phyloP scores from a whole-genome alignment of 2,329 filamentous ascomycete genomes.

The Trichoderma simmonsii region DNA sequence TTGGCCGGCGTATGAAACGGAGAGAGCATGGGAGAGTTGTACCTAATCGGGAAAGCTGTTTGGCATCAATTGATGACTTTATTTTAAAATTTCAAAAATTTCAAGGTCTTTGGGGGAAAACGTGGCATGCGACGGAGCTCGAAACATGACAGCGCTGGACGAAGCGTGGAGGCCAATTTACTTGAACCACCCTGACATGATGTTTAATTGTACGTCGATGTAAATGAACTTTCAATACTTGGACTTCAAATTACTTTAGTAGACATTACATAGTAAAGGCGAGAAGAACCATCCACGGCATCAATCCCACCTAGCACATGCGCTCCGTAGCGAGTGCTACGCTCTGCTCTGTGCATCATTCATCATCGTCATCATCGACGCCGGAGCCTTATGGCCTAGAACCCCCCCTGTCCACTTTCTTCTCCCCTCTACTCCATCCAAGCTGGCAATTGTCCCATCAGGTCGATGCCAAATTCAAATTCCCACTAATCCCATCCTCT shows the following conservation, averaged over 20 bases:
- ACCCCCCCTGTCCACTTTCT: neutral
- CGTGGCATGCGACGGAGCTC: conserved; percentile 1
- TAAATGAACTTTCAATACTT: neutral
- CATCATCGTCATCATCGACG: neutral
- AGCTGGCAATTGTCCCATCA: conserved; percentile 1
- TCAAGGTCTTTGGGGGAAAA: neutral
- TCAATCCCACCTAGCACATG: neutral
- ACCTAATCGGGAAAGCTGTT: neutral
- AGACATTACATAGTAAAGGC: neutral
- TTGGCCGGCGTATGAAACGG: conserved; percentile 4
- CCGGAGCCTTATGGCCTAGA: neutral
- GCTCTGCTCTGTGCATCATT: neutral
- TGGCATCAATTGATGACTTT: neutral
- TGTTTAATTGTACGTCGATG: neutral
- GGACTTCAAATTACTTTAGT: neutral
- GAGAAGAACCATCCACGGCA: neutral
- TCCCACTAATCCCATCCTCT: neutral
- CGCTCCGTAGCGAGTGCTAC: neutral
- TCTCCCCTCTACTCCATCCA: neutral
- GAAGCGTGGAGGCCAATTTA: neutral
- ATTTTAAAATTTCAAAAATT: neutral
- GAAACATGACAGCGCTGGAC: neutral
- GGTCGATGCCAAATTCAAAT: neutral
- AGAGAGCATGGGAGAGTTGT: neutral
- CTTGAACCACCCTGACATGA: neutral